Evolutionary conservation across 176 grass and related monocot species (phyloP).

Genomic region (Pontederia paniculata): DNA sequence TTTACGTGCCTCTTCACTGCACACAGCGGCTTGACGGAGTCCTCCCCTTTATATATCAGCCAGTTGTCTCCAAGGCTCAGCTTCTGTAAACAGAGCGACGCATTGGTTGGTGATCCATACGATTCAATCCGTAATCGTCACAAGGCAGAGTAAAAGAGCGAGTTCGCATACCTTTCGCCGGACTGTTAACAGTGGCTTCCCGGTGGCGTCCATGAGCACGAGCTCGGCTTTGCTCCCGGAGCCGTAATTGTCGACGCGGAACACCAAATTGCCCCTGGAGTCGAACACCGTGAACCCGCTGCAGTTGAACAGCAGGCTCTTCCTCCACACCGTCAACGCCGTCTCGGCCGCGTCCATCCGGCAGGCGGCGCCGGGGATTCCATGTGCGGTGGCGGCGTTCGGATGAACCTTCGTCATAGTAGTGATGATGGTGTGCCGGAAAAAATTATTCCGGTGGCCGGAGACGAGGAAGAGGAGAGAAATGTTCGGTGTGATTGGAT

Average conservation of each 20-base stretch:
- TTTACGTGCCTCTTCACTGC: slow-evolving; percentile 32
- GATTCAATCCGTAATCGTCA: neutral
- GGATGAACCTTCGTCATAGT: slow-evolving; percentile 61
- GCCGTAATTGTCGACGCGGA: slow-evolving; percentile 82
- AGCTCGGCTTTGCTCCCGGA: slow-evolving; percentile 50
- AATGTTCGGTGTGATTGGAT: neutral
- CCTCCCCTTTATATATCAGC: slow-evolving; percentile 51
- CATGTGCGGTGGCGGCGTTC: slow-evolving; percentile 11
- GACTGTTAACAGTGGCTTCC: slow-evolving; percentile 43
- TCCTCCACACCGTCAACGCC: slow-evolving; percentile 87
- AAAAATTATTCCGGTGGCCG: neutral
- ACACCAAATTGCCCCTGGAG: slow-evolving; percentile 54
- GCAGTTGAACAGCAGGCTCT: slow-evolving; percentile 90
- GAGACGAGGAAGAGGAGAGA: neutral
- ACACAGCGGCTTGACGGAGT: slow-evolving; percentile 30
- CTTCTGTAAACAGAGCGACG: slow-evolving; percentile 23
- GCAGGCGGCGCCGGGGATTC: neutral
- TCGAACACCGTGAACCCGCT: slow-evolving; percentile 88
- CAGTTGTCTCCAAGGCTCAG: slow-evolving; percentile 68
- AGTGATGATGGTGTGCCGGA: too few relatives aligned
- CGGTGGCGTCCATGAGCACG: slow-evolving; percentile 66
- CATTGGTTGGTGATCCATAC: neutral
- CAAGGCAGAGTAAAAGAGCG: neutral
- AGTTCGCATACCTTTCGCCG: slow-evolving; percentile 28
- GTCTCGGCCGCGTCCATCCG: neutral